Evolutionary conservation across 805 yeast genomes (phyloP), one percentile per base, ranked within the genome.

Genomic region (Candida verbasci): DNA sequence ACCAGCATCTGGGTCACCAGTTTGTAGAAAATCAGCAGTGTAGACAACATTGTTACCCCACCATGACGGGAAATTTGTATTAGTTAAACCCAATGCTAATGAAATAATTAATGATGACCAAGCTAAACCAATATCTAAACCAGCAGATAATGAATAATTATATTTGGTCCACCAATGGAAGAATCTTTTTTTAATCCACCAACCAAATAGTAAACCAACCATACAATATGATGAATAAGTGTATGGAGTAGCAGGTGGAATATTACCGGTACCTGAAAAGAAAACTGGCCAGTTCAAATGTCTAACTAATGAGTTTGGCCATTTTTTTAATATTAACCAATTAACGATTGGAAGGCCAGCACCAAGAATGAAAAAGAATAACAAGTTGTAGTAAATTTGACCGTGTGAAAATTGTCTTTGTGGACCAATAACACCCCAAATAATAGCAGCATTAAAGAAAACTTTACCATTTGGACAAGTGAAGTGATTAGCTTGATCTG

Each of bases 201-300:
- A 64, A 24, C 66, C 62, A 42, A 66, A 65, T 21, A 43, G 6
- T 28, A 52, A 42, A n/a, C 58, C 56, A 31, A 48, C 52, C 17
- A 49, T 43, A 43, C 78, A 72, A 61, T 72, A 80, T 6, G 76
- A 57, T 22, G 74, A 69, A 55, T 78, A 80, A 53, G 78, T 80
- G 55, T 79, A 80, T 20, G 84, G 78, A 4, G 87, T 79, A 25
- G 85, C 82, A 28, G 91, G 89, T 11, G 91, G 89, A 47, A 81
- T 76, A 46, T 69, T 66, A 30, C 80, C 80, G n/a, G 70, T 60
- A 46, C 71, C 72, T 11, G 65, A 53, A 53, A 66, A 66, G 56
- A 66, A 66, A 31, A 66, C 65, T 9, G 68, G 66, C 65, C 66
- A 55, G 48, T 56, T 50, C 46, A 58, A 44, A 55, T 54, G 55